phyloP scores from a whole-genome alignment of 129 eudicot species.

The Helianthus annuus region DNA sequence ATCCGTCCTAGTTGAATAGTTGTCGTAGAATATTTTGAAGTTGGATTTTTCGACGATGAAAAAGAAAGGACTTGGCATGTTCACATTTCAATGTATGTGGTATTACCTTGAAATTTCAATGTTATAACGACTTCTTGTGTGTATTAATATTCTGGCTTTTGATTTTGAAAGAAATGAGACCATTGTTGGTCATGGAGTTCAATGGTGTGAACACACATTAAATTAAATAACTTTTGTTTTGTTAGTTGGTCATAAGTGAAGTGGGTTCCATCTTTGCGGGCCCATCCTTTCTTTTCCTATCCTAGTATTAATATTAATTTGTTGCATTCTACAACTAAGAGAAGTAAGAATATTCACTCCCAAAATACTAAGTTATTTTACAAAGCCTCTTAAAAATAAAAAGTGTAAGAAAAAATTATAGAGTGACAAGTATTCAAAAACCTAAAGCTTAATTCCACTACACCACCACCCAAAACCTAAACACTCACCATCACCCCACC shows the following conservation, averaged over 20 bases:
- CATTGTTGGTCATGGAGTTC: background rate
- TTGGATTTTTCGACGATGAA: background rate
- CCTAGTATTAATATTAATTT: too few species aligned
- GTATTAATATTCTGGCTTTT: background rate
- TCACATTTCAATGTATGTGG: background rate
- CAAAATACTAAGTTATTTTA: too few species aligned
- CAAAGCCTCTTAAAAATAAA: too few species aligned
- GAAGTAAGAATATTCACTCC: too few species aligned
- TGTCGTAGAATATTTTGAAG: background rate
- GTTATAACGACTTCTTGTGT: background rate
- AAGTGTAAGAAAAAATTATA: too few species aligned
- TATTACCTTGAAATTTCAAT: background rate
- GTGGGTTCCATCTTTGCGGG: background rate
- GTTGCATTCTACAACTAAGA: too few species aligned
- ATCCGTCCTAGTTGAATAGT: background rate
- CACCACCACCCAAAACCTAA: too few species aligned
- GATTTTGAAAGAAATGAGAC: background rate
- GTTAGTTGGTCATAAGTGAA: background rate
- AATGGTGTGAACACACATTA: constrained; percentile 22
- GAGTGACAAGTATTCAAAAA: too few species aligned
- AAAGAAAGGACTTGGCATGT: background rate
- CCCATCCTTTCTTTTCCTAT: background rate
- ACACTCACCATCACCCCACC: too few species aligned
- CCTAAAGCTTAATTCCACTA: too few species aligned
- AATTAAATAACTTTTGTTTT: background rate